A percentile compares a stretch with the other conserved stretches of the same genome.
phyloP scores from a whole-genome alignment of 2,329 filamentous ascomycete genomes.

The Sclerotinia minor region DNA sequence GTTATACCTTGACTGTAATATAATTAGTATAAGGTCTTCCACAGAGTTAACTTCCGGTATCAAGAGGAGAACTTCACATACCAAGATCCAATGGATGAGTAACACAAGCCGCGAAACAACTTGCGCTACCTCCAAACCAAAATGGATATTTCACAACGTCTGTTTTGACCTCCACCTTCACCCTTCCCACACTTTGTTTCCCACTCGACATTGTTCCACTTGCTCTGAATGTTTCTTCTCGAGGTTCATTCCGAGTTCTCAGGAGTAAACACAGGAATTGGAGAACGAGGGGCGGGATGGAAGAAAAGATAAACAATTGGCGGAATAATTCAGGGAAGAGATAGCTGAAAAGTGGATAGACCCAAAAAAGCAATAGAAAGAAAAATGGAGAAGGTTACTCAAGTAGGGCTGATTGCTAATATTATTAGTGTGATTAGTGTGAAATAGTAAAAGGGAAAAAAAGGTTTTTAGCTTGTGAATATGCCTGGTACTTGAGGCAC shows the following conservation, averaged over 20 bases:
- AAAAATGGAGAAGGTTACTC: conserved; percentile 22
- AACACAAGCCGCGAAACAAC: conserved; percentile 84
- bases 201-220: conserved; percentile 28
- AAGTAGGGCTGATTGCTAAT: conserved; percentile 14
- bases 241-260: conserved; percentile 23
- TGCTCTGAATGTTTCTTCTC: conserved; percentile 36
- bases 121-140: conserved; percentile 96
- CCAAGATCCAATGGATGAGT: conserved; percentile 92
- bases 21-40: conserved; percentile 16
- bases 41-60: neutral
- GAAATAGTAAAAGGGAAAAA: neutral
- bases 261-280: neutral
- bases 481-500: conserved; percentile 10
- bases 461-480: conserved; percentile 13
- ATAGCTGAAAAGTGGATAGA: conserved; percentile 17
- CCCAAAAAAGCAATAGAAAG: conserved; percentile 18
- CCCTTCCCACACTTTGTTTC: conserved; percentile 23
- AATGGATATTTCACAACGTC: conserved; percentile 63
- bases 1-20: conserved; percentile 37
- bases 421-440: neutral
- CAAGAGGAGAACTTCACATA: conserved; percentile 48
- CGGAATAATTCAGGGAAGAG: conserved; percentile 1
- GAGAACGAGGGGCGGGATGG: neutral
- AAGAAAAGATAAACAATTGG: conserved; percentile 16
- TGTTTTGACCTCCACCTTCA: conserved; percentile 32